Conservation (phyloP, 306 rosid species). For the Pyrus betulifolia region DNA sequence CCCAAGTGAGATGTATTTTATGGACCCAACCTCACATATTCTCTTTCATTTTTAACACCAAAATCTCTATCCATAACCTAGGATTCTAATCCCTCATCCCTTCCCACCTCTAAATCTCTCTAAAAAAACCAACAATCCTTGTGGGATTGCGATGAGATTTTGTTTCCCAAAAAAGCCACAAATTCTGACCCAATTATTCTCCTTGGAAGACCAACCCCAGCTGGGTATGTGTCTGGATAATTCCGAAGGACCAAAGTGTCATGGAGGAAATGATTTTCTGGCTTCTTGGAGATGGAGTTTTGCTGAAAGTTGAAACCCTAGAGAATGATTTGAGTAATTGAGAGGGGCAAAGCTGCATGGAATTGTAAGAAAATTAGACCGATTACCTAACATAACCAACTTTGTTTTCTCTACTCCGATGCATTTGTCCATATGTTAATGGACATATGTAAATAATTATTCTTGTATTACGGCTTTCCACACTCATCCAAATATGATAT, state of each 20-base stretch:
- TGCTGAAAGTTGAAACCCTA: slow-evolving; percentile 40
- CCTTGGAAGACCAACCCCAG: slow-evolving; percentile 4
- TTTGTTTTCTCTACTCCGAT: slow-evolving; percentile 30
- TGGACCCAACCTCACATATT: slow-evolving; percentile 13
- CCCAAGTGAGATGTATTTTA: slow-evolving; percentile 4
- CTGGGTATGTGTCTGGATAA: background rate
- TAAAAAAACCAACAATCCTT: background rate
- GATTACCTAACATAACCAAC: slow-evolving; percentile 30
- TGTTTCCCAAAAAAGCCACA: slow-evolving; percentile 24
- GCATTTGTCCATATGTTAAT: slow-evolving; percentile 35
- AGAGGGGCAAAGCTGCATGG: slow-evolving; percentile 37
- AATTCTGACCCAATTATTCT: slow-evolving; percentile 16
- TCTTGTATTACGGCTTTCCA: slow-evolving; percentile 6
- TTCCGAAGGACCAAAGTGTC: slow-evolving; percentile 21
- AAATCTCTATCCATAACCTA: slow-evolving; percentile 39
- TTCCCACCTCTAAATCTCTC: slow-evolving; percentile 9
- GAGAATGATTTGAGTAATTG: slow-evolving; percentile 1
- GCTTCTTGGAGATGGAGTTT: slow-evolving; percentile 59
- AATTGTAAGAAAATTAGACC: slow-evolving; percentile 30
- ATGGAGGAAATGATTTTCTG: slow-evolving; percentile 32
- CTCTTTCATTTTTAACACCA: slow-evolving; percentile 8
- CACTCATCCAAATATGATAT: background rate
- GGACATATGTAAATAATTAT: slow-evolving; percentile 34
- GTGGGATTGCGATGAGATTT: slow-evolving; percentile 14
- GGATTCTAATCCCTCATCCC: slow-evolving; percentile 39